Evolutionary conservation across 768 basidiomycete species (phyloP), one percentile per base, ranked within the genome.

Genomic region (Hemileccinum impolitum): DNA sequence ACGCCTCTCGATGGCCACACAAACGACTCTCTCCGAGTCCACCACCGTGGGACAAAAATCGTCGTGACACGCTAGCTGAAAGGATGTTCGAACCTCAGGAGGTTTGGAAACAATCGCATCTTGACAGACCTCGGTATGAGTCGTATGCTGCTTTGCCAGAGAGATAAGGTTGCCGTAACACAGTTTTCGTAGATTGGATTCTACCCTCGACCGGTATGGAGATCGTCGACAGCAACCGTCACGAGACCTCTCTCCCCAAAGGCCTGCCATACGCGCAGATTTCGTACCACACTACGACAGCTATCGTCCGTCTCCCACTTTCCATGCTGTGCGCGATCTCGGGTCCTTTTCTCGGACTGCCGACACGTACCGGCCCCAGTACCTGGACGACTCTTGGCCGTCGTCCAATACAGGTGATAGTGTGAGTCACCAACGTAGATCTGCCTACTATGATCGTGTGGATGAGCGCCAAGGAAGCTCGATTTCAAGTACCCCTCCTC

Each of bases 51-150:
- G 60, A 62, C 44, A 65, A 67, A 53, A 58, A 35, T 39, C 62
- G 65, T 48, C 68, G 71, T 44, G 74, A 75, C 49, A 65, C 62
- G 49, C 65, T 72, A 40, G 70, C 74, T 12, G 70, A 77, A 51
- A 74, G 84, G 54, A 79, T 82, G 73, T 82, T 88, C 59, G 87
- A 89, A 61, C 85, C 87, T 28, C 85, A 84, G 30, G 82, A 85
- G 17, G 67, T 72, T 28, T 88, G 87, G 87, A 85, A 82, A 61
- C 78, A 84, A 54, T 66, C 69, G 9, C 80, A 80, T 56, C 58
- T 58, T 42, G 79, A 81, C 57, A 72, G 74, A 56, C 60, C 71
- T 31, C 70, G 74, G 54, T 60, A 64, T 39, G 78, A 75, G 55
- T 60, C 55, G 76, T 75, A 68, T 61, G 70, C 72, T 52, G 36